These are phyloP conservation scores for Blepharisma undulans DNA, from an alignment of 169 alveolate genomes.

Conservation along the genomic window DNA sequence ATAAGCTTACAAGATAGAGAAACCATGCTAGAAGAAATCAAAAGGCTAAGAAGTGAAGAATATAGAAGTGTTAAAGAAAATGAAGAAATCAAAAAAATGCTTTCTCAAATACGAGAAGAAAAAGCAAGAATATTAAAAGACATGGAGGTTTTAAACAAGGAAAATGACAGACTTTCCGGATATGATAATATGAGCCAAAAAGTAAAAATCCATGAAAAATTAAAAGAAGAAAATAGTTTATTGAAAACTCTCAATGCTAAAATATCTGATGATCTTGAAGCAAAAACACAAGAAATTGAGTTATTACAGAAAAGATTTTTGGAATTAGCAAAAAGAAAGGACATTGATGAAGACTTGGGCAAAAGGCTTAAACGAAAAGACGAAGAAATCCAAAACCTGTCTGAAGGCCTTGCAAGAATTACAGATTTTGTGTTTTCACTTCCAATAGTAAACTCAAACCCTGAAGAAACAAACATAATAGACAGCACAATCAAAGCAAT, in stretches of 20 bases:
- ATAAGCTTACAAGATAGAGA: neutral
- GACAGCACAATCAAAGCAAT: slow-evolving; percentile 35
- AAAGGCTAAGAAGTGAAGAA: slow-evolving; percentile 30
- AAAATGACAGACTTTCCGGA: neutral
- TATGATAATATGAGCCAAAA: neutral
- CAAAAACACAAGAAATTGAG: neutral
- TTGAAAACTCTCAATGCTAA: neutral
- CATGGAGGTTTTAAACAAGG: slow-evolving; percentile 1
- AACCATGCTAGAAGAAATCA: slow-evolving; percentile 7
- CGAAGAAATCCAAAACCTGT: slow-evolving; percentile 29
- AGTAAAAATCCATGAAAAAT: neutral
- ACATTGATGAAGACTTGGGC: neutral
- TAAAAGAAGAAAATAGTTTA: neutral
- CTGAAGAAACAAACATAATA: slow-evolving; percentile 30
- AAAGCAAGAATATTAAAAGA: slow-evolving; percentile 19
- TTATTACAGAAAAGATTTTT: neutral
- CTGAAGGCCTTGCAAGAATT: slow-evolving; percentile 13
- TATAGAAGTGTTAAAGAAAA: neutral
- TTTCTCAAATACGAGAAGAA: slow-evolving; percentile 16
- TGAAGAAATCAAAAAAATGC: neutral
- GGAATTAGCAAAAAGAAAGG: neutral
- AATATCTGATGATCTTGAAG: neutral
- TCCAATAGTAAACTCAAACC: neutral
- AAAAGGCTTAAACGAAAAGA: neutral
- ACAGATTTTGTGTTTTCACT: slow-evolving; percentile 28